These are phyloP conservation scores for Lagenaria siceraria DNA, from an alignment of 306 rosid genomes.

Conservation along the genomic window DNA sequence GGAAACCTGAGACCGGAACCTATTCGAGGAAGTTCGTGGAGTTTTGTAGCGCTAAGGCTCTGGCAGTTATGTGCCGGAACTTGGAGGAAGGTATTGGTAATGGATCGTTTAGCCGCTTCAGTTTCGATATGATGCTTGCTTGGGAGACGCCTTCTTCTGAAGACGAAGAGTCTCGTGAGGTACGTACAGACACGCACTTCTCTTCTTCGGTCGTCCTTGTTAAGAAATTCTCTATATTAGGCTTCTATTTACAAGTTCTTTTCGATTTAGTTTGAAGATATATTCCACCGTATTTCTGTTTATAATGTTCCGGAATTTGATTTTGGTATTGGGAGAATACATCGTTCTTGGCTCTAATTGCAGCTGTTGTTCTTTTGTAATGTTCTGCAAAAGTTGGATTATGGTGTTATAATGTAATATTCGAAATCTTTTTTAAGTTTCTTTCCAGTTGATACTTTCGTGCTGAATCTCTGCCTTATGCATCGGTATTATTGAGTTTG, in stretches of 20 bases:
- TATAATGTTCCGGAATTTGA: not conserved
- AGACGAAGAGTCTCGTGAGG: slow-evolving; percentile 27
- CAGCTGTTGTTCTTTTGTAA: not conserved
- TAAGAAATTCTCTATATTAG: not conserved
- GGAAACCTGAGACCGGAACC: slow-evolving; percentile 34
- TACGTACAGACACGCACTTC: not conserved
- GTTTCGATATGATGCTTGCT: slow-evolving; percentile 76
- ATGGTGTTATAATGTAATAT: not conserved
- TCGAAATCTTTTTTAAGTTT: not conserved
- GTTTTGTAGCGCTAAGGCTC: slow-evolving; percentile 52
- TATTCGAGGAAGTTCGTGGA: slow-evolving; percentile 55
- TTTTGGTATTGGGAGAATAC: not conserved
- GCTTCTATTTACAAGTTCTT: not conserved
- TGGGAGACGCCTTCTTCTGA: slow-evolving; percentile 66
- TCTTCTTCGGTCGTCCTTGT: not conserved
- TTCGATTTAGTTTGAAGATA: not conserved
- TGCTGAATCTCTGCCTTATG: not conserved
- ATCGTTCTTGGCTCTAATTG: not conserved
- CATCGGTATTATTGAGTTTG: not conserved
- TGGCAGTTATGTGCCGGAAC: slow-evolving; percentile 23
- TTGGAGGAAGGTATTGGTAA: slow-evolving; percentile 36
- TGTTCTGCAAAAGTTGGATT: not conserved
- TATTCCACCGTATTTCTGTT: not conserved
- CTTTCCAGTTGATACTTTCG: not conserved
- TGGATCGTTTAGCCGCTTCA: slow-evolving; percentile 54